Evolutionary conservation across 2,329 filamentous ascomycete species (phyloP), one percentile per base, ranked within the genome.

Genomic region (Penicillium concentricum): DNA sequence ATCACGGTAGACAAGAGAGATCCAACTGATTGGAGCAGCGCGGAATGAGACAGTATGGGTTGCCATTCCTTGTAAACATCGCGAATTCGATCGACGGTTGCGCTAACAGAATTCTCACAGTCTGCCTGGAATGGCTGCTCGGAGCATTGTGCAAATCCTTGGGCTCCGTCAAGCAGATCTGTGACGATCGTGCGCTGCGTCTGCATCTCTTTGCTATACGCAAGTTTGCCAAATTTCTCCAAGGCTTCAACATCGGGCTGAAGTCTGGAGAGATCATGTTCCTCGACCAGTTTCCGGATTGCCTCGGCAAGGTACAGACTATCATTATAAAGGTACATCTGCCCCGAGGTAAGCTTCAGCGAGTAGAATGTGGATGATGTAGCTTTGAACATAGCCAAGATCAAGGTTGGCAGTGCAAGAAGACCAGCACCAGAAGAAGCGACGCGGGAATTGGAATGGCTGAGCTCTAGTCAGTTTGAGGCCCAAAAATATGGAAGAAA

Each of bases 291-390:
- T 10, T 72, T 64, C 16, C 78, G 78, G 15, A 87, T 73, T 54
- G 79, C 78, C 58, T 83, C 80, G 4, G 82, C 80, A 4, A 88
- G 76, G 55, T 84, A 83, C 43, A 81, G 75, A 59, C 82, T 81
- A 69, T 88, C 85, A 64, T 88, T 88, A 74, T 87, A 88, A 44
- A 87, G 78, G 51, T 85, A 81, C 80, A 88, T 86, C 63, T 85
- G 82, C 7, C 83, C 83, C 3, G 80, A 78, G 18, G 75, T 71
- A 13, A 76, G 66, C 46, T 75, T 76, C 26, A 75, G 64, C 2
- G 73, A 68, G 61, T 81, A 81, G 58, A 78, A 77, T 6, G 74
- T 72, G 9, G 78, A 73, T 5, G 79, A 77, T 10, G 73, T 78
- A 18, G 79, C 79, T 60, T 79, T 78, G 64, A 79, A 81, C 77